phyloP scores from a whole-genome alignment of 2,329 filamentous ascomycete species.

The Fulvia fulva region DNA sequence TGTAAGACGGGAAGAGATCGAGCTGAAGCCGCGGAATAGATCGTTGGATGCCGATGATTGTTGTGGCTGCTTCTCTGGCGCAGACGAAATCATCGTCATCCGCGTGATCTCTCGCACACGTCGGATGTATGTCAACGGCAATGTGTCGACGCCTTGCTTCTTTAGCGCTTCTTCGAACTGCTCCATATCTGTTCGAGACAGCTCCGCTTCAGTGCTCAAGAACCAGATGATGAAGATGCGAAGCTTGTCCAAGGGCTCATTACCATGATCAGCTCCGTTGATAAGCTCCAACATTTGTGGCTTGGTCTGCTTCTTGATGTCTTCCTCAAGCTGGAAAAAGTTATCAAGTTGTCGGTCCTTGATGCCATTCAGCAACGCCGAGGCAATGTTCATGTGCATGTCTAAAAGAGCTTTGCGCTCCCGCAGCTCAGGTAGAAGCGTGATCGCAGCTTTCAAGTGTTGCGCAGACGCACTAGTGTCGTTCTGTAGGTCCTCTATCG shows the following conservation, averaged over 20 bases:
- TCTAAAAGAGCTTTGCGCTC: conserved; percentile 91
- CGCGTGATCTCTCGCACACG: conserved; percentile 90
- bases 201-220: conserved; percentile 84
- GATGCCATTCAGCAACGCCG: conserved; percentile 73
- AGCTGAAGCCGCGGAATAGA: conserved; percentile 89
- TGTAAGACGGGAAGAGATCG: conserved; percentile 84
- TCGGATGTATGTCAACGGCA: conserved; percentile 78
- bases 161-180: conserved; percentile 81
- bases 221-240: conserved; percentile 97
- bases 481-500: conserved; percentile 86
- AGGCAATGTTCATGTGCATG: conserved; percentile 99
- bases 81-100: conserved; percentile 95
- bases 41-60: conserved; percentile 63
- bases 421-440: conserved; percentile 81
- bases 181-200: conserved; percentile 75
- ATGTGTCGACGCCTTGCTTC: conserved; percentile 69
- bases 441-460: conserved; percentile 93
- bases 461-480: conserved; percentile 86
- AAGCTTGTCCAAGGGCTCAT: conserved; percentile 80
- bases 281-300: conserved; percentile 83
- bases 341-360: conserved; percentile 94
- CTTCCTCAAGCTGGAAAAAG: conserved; percentile 93
- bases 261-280: conserved; percentile 76
- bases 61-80: conserved; percentile 59
- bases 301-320: conserved; percentile 85